These are phyloP conservation scores for Ceratopteris richardii DNA, from an alignment of 75 land plant species.

Conservation along the genomic window DNA sequence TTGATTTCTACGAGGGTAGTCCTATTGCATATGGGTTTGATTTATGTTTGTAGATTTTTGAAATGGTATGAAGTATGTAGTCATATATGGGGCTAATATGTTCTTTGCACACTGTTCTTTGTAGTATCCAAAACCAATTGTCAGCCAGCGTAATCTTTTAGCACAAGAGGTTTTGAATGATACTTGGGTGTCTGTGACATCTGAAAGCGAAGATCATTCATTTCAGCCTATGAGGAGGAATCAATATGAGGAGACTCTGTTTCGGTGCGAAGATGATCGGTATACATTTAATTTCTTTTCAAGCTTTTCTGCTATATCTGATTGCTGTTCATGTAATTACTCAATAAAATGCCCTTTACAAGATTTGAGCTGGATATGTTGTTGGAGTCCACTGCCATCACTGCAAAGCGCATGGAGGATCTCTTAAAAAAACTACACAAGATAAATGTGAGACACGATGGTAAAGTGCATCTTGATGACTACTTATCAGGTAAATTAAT, in stretches of 20 bases:
- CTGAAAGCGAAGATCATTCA: conserved; percentile 35
- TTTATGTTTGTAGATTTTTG: not conserved
- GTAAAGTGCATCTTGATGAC: conserved; percentile 57
- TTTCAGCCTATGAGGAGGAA: conserved; percentile 37
- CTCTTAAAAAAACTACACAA: conserved; percentile 17
- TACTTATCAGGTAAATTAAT: conserved; percentile 44
- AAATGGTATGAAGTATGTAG: not conserved
- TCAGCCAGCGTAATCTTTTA: conserved; percentile 18
- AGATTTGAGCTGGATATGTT: conserved; percentile 38
- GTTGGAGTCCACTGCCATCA: conserved; percentile 21
- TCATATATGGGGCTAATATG: not conserved
- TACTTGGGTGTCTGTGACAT: conserved; percentile 36
- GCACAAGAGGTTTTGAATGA: conserved; percentile 27
- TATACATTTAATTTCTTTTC: not conserved
- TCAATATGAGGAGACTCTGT: conserved; percentile 36
- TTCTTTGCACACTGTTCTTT: not conserved
- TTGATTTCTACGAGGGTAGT: too few species aligned
- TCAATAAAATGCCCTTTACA: too few species aligned
- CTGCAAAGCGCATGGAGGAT: conserved; percentile 26
- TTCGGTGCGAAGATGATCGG: conserved; percentile 38
- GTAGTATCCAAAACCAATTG: conserved; percentile 20
- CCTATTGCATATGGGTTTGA: too few species aligned
- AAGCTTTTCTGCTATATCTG: too few species aligned
- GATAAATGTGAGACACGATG: conserved; percentile 37
- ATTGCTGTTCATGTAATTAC: not conserved